These are phyloP conservation scores for Mucor racemosus DNA, from an alignment of 371 early-diverging fungal genomes.

Conservation along the genomic window DNA sequence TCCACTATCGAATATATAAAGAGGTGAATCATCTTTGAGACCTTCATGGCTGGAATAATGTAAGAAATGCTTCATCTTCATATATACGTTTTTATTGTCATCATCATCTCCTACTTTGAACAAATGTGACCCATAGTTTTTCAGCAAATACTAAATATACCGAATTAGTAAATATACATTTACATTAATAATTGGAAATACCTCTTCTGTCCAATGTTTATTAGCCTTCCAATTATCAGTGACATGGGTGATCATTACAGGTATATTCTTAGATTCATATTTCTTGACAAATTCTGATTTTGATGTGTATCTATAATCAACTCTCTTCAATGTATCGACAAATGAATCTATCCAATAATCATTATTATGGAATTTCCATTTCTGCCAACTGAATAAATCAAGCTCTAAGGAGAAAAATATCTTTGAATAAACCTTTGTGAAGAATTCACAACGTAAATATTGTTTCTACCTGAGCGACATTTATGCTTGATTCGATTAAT, in stretches of 20 bases:
- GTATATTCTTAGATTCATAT: constrained; percentile 62
- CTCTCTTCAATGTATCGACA: constrained; percentile 52
- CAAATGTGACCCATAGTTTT: constrained; percentile 62
- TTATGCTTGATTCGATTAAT: constrained; percentile 53
- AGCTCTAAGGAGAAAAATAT: constrained; percentile 41
- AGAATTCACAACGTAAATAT: not conserved
- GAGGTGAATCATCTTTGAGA: constrained; percentile 74
- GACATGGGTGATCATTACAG: constrained; percentile 69
- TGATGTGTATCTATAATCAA: constrained; percentile 53
- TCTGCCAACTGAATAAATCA: constrained; percentile 62
- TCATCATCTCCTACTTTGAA: constrained; percentile 87
- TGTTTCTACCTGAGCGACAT: constrained; percentile 52
- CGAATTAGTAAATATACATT: not conserved
- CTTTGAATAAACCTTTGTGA: not conserved
- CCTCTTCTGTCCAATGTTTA: constrained; percentile 66
- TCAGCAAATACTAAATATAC: constrained; percentile 46
- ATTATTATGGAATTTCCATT: constrained; percentile 52
- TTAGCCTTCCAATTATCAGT: constrained; percentile 68
- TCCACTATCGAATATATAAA: constrained; percentile 83
- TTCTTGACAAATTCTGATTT: constrained; percentile 62
- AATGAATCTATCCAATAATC: constrained; percentile 57
- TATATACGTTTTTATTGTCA: constrained; percentile 72
- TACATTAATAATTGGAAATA: constrained; percentile 26
- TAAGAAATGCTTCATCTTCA: constrained; percentile 76
- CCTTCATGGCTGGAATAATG: constrained; percentile 63